Conservation (phyloP, 2,329 filamentous ascomycete genomes). For the Cladosporium sp. region DNA sequence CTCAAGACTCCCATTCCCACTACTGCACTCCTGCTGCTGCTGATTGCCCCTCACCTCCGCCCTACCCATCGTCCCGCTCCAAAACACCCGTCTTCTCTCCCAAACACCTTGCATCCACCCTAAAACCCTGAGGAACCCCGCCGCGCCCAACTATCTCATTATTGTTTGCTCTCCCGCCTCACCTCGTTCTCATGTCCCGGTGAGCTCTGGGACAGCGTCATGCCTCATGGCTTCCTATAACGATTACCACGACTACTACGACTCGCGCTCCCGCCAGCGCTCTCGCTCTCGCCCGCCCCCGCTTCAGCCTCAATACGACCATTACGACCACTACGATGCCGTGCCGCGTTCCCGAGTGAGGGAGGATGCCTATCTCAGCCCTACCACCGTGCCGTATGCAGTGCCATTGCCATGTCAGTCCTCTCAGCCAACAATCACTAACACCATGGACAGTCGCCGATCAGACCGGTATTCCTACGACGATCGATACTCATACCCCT, state of each 20-base stretch:
- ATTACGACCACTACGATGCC: slow-evolving; percentile 1
- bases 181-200: background rate
- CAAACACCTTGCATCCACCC: background rate
- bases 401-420: background rate
- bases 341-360: slow-evolving; percentile 1
- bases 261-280: slow-evolving; percentile 20
- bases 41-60: slow-evolving; percentile 1
- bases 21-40: background rate
- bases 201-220: background rate
- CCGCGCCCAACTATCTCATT: background rate
- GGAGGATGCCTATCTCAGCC: slow-evolving; percentile 16
- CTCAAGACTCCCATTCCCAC: background rate
- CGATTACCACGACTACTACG: slow-evolving; percentile 24
- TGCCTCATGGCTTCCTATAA: slow-evolving; percentile 28
- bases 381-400: slow-evolving; percentile 16
- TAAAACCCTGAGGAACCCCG: slow-evolving; percentile 1
- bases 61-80: background rate
- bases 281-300: slow-evolving; percentile 14
- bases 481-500: slow-evolving; percentile 31
- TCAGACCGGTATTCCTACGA: slow-evolving; percentile 32
- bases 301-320: slow-evolving; percentile 2
- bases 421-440: slow-evolving; percentile 27
- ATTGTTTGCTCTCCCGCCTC: background rate
- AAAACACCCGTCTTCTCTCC: background rate
- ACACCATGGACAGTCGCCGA: slow-evolving; percentile 23